A percentile compares a stretch with the other conserved stretches of the same genome.
phyloP scores from a whole-genome alignment of 148 eudicot species.

The Linanthus parryae region DNA sequence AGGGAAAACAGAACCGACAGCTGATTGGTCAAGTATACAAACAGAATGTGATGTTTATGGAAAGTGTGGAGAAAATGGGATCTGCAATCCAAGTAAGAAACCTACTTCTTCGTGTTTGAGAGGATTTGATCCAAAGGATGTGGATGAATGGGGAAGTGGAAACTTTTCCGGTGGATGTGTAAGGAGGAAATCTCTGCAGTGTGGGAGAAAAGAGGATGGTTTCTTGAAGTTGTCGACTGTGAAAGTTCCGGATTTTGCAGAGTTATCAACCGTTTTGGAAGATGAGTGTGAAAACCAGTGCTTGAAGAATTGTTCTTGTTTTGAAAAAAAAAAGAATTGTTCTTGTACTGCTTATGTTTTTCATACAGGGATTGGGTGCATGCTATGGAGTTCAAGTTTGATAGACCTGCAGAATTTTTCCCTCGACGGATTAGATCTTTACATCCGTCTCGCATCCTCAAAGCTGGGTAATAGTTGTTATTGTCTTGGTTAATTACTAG shows the following conservation, averaged over 20 bases:
- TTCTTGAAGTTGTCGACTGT: conserved; percentile 24
- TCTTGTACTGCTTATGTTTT: conserved; percentile 40
- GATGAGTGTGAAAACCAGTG: conserved; percentile 30
- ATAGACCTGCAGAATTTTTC: conserved; percentile 30
- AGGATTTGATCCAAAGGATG: conserved; percentile 39
- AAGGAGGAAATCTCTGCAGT: conserved; percentile 27
- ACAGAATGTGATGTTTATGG: conserved; percentile 40
- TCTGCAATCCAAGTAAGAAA: conserved; percentile 26
- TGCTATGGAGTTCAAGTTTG: conserved; percentile 33
- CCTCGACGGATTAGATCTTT: conserved; percentile 23
- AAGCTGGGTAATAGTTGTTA: no score
- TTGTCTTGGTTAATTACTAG: neutral
- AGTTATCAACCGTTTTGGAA: neutral
- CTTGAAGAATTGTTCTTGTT: conserved; percentile 23
- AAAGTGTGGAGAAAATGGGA: conserved; percentile 52
- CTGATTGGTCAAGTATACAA: conserved; percentile 4
- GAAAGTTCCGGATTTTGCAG: conserved; percentile 33
- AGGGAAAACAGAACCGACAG: conserved; percentile 15
- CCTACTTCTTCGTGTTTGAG: conserved; percentile 43
- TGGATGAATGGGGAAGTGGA: conserved; percentile 36
- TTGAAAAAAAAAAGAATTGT: no score
- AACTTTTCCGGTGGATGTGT: conserved; percentile 49
- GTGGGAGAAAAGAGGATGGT: conserved; percentile 39
- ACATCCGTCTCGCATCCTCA: conserved; percentile 30
- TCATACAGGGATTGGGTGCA: conserved; percentile 30